A percentile compares a stretch with the other conserved stretches of the same genome.
phyloP scores from a whole-genome alignment of 176 grass and related monocot species.

The Poa pratensis region DNA sequence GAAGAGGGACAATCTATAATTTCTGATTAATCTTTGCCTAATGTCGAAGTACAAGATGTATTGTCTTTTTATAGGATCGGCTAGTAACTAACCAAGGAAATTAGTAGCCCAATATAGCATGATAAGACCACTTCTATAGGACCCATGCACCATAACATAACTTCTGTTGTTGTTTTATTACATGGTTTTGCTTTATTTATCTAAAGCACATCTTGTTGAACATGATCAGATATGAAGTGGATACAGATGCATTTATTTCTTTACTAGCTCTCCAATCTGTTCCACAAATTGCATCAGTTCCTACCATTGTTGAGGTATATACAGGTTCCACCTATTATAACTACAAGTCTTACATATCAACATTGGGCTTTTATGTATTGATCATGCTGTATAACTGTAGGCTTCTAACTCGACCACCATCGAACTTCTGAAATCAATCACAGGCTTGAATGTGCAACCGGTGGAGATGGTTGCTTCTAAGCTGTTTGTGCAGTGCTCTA shows the following conservation, averaged over 20 bases:
- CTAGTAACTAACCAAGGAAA: neutral
- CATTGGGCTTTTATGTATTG: conserved; percentile 38
- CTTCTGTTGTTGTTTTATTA: neutral
- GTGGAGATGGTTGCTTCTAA: conserved; percentile 98
- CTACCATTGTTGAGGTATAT: conserved; percentile 94
- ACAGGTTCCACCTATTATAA: conserved; percentile 34
- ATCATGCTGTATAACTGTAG: conserved; percentile 64
- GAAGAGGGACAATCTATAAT: neutral
- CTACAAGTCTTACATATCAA: conserved; percentile 29
- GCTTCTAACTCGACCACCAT: conserved; percentile 78
- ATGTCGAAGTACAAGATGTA: neutral
- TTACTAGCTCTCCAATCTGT: conserved; percentile 88
- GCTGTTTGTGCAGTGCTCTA: conserved; percentile 95
- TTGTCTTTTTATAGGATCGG: conserved; percentile 12
- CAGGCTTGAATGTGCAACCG: conserved; percentile 87
- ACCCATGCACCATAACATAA: conserved; percentile 5
- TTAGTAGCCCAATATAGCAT: neutral
- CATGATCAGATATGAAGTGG: conserved; percentile 92
- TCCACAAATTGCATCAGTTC: conserved; percentile 68
- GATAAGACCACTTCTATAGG: neutral
- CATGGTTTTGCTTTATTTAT: conserved; percentile 40
- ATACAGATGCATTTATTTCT: conserved; percentile 97
- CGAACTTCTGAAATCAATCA: conserved; percentile 95
- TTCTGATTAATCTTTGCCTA: conserved; percentile 16
- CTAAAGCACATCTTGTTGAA: conserved; percentile 48